Evolutionary conservation across 2,329 filamentous ascomycete species (phyloP).

Genomic region (Raffaelea arxii): DNA sequence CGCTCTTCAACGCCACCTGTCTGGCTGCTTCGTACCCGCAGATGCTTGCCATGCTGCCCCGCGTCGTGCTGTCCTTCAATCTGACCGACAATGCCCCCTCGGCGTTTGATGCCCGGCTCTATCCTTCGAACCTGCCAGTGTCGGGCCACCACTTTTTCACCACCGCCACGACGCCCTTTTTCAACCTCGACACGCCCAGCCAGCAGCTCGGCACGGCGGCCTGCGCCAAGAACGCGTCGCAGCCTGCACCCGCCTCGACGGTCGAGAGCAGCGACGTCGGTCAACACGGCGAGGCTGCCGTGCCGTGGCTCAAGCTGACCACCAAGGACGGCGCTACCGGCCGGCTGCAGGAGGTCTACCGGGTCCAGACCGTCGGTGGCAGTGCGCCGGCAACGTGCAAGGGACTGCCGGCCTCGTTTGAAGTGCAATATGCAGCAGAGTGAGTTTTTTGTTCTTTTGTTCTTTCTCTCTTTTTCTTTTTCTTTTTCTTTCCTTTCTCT

Average conservation of each 20-base stretch:
- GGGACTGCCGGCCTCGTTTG: constrained; percentile 52
- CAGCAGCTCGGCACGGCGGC: constrained; percentile 49
- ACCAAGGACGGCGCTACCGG: constrained; percentile 45
- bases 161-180: constrained; percentile 59
- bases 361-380: constrained; percentile 76
- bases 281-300: constrained; percentile 54
- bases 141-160: constrained; percentile 77
- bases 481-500: not conserved
- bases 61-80: constrained; percentile 58
- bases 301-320: constrained; percentile 71
- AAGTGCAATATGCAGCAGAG: constrained; percentile 73
- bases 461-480: not conserved
- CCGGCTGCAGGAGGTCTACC: constrained; percentile 65
- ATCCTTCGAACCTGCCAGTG: constrained; percentile 51
- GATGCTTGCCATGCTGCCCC: constrained; percentile 54
- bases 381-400: constrained; percentile 63
- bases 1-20: constrained; percentile 82
- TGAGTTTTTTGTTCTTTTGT: constrained; percentile 50
- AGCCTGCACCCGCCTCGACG: constrained; percentile 53
- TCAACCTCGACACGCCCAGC: constrained; percentile 58
- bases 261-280: constrained; percentile 32
- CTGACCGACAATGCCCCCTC: constrained; percentile 26
- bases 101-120: constrained; percentile 26
- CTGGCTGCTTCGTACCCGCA: constrained; percentile 60
- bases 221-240: constrained; percentile 51